A percentile compares a stretch with the other conserved stretches of the same genome.
Evolutionary conservation across 116 monocot species (phyloP).

Genomic region (Phalaenopsis hybrid): DNA sequence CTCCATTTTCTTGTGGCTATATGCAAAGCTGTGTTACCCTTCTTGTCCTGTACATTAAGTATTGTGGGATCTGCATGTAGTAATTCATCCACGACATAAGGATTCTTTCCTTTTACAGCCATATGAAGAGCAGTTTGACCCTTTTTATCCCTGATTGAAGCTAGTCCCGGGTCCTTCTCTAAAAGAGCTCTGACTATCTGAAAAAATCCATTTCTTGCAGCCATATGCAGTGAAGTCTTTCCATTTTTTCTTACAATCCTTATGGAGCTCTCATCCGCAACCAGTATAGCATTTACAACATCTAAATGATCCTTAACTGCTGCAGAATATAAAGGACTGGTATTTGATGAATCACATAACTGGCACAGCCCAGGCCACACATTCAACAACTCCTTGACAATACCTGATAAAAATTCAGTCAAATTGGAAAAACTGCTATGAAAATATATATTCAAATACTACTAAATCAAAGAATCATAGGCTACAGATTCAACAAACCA

Average conservation of each 20-base stretch:
- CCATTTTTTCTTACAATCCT: constrained; percentile 88
- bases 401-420: constrained; percentile 27
- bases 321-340: constrained; percentile 80
- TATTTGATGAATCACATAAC: constrained; percentile 74
- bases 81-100: constrained; percentile 72
- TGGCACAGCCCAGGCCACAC: constrained; percentile 72
- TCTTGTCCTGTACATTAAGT: constrained; percentile 85
- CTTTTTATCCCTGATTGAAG: constrained; percentile 73
- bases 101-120: constrained; percentile 80
- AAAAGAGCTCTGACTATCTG: constrained; percentile 65
- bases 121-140: constrained; percentile 97
- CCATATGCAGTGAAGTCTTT: constrained; percentile 76
- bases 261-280: constrained; percentile 47
- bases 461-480: background rate
- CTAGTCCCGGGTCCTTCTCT: constrained; percentile 62
- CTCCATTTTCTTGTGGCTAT: constrained; percentile 91
- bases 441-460: background rate
- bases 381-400: constrained; percentile 62
- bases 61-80: constrained; percentile 48
- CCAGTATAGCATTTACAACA: constrained; percentile 79
- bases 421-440: background rate
- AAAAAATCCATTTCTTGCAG: constrained; percentile 61
- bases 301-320: constrained; percentile 72
- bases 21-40: constrained; percentile 93
- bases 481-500: background rate